Base-by-base conservation (phyloP, 2,329 filamentous ascomycete species). In the Coleophoma crateriformis region DNA sequence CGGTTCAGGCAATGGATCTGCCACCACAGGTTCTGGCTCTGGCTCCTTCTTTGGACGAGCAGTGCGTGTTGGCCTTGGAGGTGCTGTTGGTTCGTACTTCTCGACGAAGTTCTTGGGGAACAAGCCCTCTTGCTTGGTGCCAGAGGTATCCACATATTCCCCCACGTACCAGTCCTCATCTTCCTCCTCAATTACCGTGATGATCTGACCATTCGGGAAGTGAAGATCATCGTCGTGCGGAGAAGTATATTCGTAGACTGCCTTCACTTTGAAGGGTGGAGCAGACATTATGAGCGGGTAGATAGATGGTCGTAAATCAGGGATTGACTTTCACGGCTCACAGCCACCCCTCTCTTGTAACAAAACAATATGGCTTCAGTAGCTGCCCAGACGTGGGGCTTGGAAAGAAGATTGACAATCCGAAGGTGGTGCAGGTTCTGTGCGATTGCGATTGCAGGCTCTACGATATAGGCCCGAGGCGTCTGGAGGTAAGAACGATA, bases 101-200 rank as follows among this genome's bases (percentile, higher is more conserved):
- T 99, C 94, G 64, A 99, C 94, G 66, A 99, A 99, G 72, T 97
- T 99, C 67, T 87, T 86, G 46, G 90, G 92, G 68, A 96, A 97
- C 61, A 96, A 87, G 58, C 92, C 92, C 64, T 91, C 84, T 65
- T 84, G 81, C 69, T 85, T 90, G 55, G 69, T 71, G 50, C 94
- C 94, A 47, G 76, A 70, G 52, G 83, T 81, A 69, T 95, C 88
- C 56, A 84, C 73, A 67, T 96, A 96, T 69, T 94, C 87, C 58
- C 94, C 92, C 55, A 81, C 82, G 67, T 94, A 95, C 94, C 91
- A 97, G 67, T 97, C 95, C 56, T 78, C 84, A 66, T 96, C 94
- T 66, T 97, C 94, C 68, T 89, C 83, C 52, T 91, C 91, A 41
- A 86, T 96, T 56, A 99, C 91, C 47, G 88, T 94, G 66, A 99